phyloP scores from a whole-genome alignment of 106 monocot species.

The Phalaenopsis equestris region DNA sequence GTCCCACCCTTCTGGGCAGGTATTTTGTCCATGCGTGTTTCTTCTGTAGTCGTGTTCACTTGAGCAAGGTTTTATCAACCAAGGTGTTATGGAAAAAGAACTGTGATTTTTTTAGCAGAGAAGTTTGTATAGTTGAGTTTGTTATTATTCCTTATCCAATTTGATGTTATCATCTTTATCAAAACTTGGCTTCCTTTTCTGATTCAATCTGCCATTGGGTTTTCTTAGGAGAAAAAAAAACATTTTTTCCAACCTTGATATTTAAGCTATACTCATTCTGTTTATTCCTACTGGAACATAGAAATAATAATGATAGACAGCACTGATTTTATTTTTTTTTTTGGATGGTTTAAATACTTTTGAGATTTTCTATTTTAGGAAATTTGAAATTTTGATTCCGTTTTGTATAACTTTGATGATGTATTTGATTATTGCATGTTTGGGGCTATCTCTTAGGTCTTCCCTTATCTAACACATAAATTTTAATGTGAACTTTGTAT shows the following conservation, averaged over 20 bases:
- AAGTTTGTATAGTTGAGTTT: background rate
- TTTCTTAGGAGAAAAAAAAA: background rate
- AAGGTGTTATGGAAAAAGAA: background rate
- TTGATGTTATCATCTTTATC: background rate
- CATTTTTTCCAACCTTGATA: background rate
- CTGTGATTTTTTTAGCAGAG: background rate
- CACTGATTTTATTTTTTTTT: too few species aligned
- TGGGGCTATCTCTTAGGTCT: too few species aligned
- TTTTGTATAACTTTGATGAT: too few species aligned
- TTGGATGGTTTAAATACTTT: too few species aligned
- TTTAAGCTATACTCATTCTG: background rate
- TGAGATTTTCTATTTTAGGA: too few species aligned
- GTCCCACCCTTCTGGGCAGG: constrained; percentile 76
- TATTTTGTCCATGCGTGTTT: constrained; percentile 7
- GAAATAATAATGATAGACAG: too few species aligned
- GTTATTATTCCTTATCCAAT: background rate
- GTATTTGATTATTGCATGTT: too few species aligned
- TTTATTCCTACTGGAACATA: too few species aligned
- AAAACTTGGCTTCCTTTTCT: background rate
- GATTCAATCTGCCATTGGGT: background rate
- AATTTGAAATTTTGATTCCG: too few species aligned
- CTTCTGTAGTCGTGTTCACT: background rate
- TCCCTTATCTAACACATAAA: too few species aligned
- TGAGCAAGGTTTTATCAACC: background rate
- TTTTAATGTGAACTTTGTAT: too few species aligned